Evolutionary conservation across 2,329 filamentous ascomycete species (phyloP).

Genomic region (Rhexocercosporidium sp.): DNA sequence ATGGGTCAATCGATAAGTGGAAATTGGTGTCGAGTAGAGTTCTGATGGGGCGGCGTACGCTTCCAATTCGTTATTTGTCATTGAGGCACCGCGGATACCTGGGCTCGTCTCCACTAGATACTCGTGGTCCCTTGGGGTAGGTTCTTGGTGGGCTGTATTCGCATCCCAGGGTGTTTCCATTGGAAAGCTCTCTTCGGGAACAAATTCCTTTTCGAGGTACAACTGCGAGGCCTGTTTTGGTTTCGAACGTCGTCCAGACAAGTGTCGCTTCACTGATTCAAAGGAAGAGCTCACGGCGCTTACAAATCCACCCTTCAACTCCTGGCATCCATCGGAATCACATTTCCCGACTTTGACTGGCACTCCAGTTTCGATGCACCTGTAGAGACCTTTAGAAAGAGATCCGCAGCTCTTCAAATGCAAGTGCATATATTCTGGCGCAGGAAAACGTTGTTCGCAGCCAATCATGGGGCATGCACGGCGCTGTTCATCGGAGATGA

Average conservation of each 20-base stretch:
- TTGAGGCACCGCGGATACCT: not conserved
- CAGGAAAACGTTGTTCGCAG: not conserved
- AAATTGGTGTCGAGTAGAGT: not conserved
- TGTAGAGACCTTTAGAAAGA: not conserved
- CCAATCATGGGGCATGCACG: not conserved
- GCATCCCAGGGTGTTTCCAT: not conserved
- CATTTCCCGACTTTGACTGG: not conserved
- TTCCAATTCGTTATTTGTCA: not conserved
- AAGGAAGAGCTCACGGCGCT: conserved; percentile 1
- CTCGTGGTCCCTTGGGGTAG: not conserved
- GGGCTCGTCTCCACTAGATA: not conserved
- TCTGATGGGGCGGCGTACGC: not conserved
- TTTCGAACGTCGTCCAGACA: not conserved
- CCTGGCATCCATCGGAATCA: not conserved
- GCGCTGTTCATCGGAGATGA: not conserved
- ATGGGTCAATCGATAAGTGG: too few relatives aligned
- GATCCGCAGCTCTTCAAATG: not conserved
- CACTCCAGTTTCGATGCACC: not conserved
- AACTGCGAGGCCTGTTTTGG: not conserved
- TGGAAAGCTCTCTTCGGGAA: not conserved
- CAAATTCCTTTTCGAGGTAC: not conserved
- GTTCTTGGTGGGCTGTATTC: not conserved
- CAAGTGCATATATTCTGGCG: not conserved
- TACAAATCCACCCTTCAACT: not conserved
- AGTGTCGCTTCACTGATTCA: not conserved